Percentiles rank a stretch among this genome's conserved stretches.
These are phyloP conservation scores for Eutypa lata DNA, from an alignment of 2,329 filamentous ascomycete genomes.

Conservation along the genomic window DNA sequence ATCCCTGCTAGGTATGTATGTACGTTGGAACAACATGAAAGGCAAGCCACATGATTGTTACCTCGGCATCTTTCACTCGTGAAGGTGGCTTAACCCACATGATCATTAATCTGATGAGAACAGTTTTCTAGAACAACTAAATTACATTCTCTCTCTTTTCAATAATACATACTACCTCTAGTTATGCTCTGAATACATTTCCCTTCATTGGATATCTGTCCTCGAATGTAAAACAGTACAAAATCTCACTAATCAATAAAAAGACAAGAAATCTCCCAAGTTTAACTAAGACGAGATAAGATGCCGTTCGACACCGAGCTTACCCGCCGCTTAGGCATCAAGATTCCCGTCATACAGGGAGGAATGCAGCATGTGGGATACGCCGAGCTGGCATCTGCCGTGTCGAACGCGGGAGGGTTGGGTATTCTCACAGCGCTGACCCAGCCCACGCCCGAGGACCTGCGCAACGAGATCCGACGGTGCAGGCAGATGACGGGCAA, in stretches of 20 bases:
- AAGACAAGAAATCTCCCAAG: neutral
- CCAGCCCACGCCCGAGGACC: constrained; percentile 85
- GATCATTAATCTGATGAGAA: too few species aligned
- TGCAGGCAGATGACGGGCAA: constrained; percentile 75
- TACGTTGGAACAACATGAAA: neutral
- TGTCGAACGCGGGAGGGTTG: constrained; percentile 78
- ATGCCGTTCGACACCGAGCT: constrained; percentile 60
- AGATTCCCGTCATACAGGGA: constrained; percentile 74
- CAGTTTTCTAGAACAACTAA: too few species aligned
- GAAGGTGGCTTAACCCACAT: too few species aligned
- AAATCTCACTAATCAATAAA: too few species aligned
- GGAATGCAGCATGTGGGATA: constrained; percentile 87
- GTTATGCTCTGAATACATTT: too few species aligned
- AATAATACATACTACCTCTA: too few species aligned
- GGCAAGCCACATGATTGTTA: neutral
- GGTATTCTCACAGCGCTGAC: constrained; percentile 86
- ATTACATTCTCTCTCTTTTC: too few species aligned
- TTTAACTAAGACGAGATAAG: constrained; percentile 11
- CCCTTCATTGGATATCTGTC: too few species aligned
- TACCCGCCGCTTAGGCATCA: constrained; percentile 56
- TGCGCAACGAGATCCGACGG: constrained; percentile 88
- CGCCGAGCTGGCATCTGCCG: constrained; percentile 72
- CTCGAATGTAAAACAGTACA: too few species aligned
- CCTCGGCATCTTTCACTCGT: neutral
- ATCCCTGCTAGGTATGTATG: neutral